Conservation (phyloP, 352 stramenopile species). For the Thalassiosira gravida region DNA sequence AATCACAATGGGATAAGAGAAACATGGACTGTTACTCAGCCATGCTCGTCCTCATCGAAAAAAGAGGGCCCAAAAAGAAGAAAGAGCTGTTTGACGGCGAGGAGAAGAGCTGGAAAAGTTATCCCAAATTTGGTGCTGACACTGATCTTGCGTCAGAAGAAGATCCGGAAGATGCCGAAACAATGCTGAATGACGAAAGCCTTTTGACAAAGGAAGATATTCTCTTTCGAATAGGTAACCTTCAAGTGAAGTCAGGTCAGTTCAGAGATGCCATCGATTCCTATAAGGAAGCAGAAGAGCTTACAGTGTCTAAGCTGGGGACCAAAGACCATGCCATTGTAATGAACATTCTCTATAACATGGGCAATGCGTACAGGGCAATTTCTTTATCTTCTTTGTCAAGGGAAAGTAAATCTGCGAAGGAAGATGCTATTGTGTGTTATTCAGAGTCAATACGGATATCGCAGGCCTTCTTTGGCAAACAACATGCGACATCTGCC, state of each 20-base stretch:
- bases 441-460: slow-evolving; percentile 68
- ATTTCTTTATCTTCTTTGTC: slow-evolving; percentile 44
- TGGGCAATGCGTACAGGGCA: slow-evolving; percentile 60
- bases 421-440: slow-evolving; percentile 57
- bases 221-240: slow-evolving; percentile 67
- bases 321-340: slow-evolving; percentile 72
- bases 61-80: slow-evolving; percentile 23
- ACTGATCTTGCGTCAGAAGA: slow-evolving; percentile 15
- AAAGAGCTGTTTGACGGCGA: slow-evolving; percentile 20
- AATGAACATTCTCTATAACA: slow-evolving; percentile 64
- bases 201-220: slow-evolving; percentile 64
- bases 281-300: slow-evolving; percentile 65
- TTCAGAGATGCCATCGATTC: slow-evolving; percentile 57
- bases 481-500: slow-evolving; percentile 49
- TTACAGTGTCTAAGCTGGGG: slow-evolving; percentile 56
- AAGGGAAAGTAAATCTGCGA: slow-evolving; percentile 35
- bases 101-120: slow-evolving; percentile 53
- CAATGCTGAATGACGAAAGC: slow-evolving; percentile 22
- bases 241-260: slow-evolving; percentile 47
- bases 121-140: slow-evolving; percentile 30
- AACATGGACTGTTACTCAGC: slow-evolving; percentile 61
- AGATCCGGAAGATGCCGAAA: slow-evolving; percentile 3
- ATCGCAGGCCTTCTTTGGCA: slow-evolving; percentile 55
- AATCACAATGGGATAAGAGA: slow-evolving; percentile 46
- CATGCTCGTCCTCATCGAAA: slow-evolving; percentile 56